phyloP scores from a whole-genome alignment of 768 basidiomycete genomes.

The Plicaturopsis crispa region DNA sequence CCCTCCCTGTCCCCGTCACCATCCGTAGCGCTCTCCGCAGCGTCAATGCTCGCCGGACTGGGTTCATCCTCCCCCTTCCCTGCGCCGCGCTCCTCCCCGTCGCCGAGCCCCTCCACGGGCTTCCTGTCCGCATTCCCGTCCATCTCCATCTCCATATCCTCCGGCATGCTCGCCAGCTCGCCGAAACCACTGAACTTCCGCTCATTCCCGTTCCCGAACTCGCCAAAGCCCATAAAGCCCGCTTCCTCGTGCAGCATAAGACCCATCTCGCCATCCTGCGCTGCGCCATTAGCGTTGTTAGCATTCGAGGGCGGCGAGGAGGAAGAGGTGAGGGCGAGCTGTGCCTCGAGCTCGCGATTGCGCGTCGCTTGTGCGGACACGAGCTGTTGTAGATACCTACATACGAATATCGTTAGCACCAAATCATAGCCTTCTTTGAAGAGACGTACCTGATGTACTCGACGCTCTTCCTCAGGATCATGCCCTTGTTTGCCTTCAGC shows the following conservation, averaged over 20 bases:
- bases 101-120: not conserved
- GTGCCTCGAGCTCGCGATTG: conserved; percentile 72
- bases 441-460: conserved; percentile 49
- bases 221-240: conserved; percentile 1
- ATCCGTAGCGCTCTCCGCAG: not conserved
- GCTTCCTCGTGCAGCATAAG: conserved; percentile 20
- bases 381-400: conserved; percentile 77
- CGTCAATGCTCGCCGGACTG: too few species aligned
- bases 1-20: not conserved
- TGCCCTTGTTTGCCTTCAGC: conserved; percentile 92
- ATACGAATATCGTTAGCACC: not conserved
- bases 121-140: not conserved
- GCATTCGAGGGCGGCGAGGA: not conserved
- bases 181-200: conserved; percentile 6
- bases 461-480: conserved; percentile 82
- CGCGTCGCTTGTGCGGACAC: conserved; percentile 72
- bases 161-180: conserved; percentile 14
- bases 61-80: too few species aligned
- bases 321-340: conserved; percentile 30
- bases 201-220: conserved; percentile 4
- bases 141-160: conserved; percentile 9
- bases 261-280: conserved; percentile 13
- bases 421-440: too few species aligned
- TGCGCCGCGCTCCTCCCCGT: too few species aligned
- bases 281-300: not conserved